These are phyloP conservation scores for Phanerodontia chrysosporium DNA, from an alignment of 768 basidiomycete species.

Conservation along the genomic window DNA sequence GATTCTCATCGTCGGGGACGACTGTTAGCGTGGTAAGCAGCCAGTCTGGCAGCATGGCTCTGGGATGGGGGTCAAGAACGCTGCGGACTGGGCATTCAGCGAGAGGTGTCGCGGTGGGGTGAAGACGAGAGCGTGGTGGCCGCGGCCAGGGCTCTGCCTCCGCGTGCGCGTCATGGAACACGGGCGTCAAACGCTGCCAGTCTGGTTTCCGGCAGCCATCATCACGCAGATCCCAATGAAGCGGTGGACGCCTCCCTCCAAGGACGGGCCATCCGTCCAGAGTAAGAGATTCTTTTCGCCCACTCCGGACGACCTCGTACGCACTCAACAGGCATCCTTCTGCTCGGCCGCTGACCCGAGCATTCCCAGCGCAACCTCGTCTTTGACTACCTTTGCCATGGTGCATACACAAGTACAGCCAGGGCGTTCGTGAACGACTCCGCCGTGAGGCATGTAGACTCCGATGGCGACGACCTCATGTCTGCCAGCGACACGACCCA, in stretches of 20 bases:
- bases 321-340: not conserved
- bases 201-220: constrained; percentile 1
- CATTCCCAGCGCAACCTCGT: constrained; percentile 58
- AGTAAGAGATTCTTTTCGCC: constrained; percentile 13
- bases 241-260: constrained; percentile 12
- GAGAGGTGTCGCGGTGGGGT: not conserved
- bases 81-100: not conserved
- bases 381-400: constrained; percentile 73
- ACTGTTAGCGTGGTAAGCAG: not conserved
- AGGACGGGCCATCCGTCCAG: constrained; percentile 7
- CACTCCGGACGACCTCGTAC: constrained; percentile 14
- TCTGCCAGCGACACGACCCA: constrained; percentile 20
- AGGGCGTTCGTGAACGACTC: constrained; percentile 63
- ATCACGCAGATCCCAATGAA: constrained; percentile 2
- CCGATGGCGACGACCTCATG: constrained; percentile 65
- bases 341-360: not conserved
- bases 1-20: not conserved
- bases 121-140: not conserved
- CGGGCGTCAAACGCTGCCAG: not conserved
- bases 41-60: not conserved
- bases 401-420: constrained; percentile 69
- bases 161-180: not conserved
- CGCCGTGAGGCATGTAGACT: constrained; percentile 56
- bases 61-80: not conserved
- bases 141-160: not conserved